Evolutionary conservation across 2,329 filamentous ascomycete species (phyloP), one percentile per base, ranked within the genome.

Genomic region (Fusarium coicis): DNA sequence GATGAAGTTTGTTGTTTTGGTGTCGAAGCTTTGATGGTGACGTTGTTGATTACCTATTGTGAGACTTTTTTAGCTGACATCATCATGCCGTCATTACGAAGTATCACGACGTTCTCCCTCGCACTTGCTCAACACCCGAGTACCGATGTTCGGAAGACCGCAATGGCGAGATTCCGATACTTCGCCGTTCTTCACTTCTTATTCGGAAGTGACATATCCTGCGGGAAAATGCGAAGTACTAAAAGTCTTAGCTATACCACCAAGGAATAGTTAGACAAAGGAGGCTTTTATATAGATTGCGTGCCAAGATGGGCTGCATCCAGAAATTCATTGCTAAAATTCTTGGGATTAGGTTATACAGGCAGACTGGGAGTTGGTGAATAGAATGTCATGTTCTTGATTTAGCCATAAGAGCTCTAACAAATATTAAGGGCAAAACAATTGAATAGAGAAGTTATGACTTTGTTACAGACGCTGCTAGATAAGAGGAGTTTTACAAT

Each of bases 21-120:
- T 43, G 30, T 47, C 8, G 40, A 40, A 52, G n/a, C 26, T 57
- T 53, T 18, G 30, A 46, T 66, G 61, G 61, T 67, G 70, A 63
- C 56, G 66, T 55, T 50, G 26, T 44, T 46, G 60, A 63, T 53
- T 69, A 62, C 50, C 52, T 47, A 49, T 42, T 34, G 21, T 50
- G 42, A n/a, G 26, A 28, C 18, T 44, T 47, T 55, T 36, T 34
- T 16, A 18, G 32, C 47, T 71, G 66, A 71, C 70, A 74, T 73
- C 70, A 73, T 73, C 32, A 71, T 73, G 53, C 52, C 66, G 70
- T 73, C 70, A 73, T 73, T 37, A n/a, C 46, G 34, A 16, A 54
- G 15, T 34, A 53, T 50, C 42, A 4, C 55, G 23, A 36, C 16
- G 30, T 26, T 19, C 40, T 67, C 37, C 64, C 63, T 50, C 50